Base-by-base conservation (phyloP, 768 basidiomycete species). In the Fibroporia radiculosa region DNA sequence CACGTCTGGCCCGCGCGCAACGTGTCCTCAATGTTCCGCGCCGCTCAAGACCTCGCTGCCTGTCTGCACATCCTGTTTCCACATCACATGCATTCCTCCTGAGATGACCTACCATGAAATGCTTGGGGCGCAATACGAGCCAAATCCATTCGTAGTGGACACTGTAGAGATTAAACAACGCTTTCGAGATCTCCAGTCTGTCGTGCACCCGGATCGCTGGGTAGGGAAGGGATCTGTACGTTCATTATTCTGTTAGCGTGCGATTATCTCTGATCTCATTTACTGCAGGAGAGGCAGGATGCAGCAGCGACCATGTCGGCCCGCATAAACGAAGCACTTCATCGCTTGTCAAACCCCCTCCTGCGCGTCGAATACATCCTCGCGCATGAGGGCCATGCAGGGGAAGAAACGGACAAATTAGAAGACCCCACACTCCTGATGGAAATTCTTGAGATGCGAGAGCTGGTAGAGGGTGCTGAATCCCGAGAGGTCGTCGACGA, bases 131-230 rank as follows among this genome's bases (percentile, higher is more conserved):
- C 68, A 80, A 0, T 69, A 73, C 27, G 66, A 68, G 14, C 74
- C 77, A 0, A 86, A 86, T 58, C 82, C 82, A 6, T 95, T 90
- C 63, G 62, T 70, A 13, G 64, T 97, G 33, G 80, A 92, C 57
- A 55, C 72, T 13, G 55, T 63, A 1, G 65, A 72, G 16, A 65
- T 96, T 47, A 82, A 79, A 60, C 66, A 68, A 27, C 72, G 74
- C 23, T 93, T 90, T 60, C 67, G 84, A 26, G 66, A 73, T 36
- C 77, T 84, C 3, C 93, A 95, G 58, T 71, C 78, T 18, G 66
- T 77, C 18, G 80, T 88, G 41, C 93, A 97, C 67, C 93, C 93
- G 0, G 93, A 97, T 60, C 72, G 80, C 11, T 95, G 87, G 84
- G 74, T 80, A 26, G 74, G 78, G 24, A 73, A 76, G 56, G 78